Evolutionary conservation across 257 asterid species (phyloP), one percentile per base, ranked within the genome.

Genomic region (Solanum sejunctum): DNA sequence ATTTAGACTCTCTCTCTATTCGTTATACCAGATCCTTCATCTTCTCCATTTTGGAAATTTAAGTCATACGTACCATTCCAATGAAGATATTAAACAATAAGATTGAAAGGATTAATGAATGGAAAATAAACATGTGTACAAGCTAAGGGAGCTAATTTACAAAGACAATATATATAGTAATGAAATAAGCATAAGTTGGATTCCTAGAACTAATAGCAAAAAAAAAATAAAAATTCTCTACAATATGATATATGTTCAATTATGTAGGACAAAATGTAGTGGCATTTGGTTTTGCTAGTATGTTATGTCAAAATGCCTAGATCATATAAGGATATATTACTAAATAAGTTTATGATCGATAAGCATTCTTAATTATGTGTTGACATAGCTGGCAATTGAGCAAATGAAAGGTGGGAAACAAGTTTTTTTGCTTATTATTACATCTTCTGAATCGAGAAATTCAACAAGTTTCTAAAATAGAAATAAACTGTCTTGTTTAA

Each of bases 241-340:
- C 47, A 26, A 26, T 26, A 9, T 5, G 47, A 77, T 41, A 69
- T 4, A 70, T 77, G 82, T 77, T 23, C 64, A 77, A 77, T 77
- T 26, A 77, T 17, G 17, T 7, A 18, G 47, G 82, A 61, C 98
- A 95, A 87, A 92, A 93, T 10, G 69, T 87, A 51, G 93, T 89
- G 84, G 93, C 90, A 83, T 94, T 91, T 70, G 85, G 20, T 63
- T 73, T 84, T 84, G 78, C 82, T 10, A 6, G 32, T 78, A 94
- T 84, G 52, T 86, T 83, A 85, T 26, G 28, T 26, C 28, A 26
- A 26, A 26, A 1, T 26, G 28, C 28, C 28, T 26, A 26, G 28
- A 26, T 26, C 28, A 26, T 26, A 26, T 26, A 26, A 26, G 28
- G 28, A 26, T 26, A 26, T 26, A 26, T 26, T 26, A 1, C 1